Percentiles rank a stretch among this genome's conserved stretches.
These are phyloP conservation scores for Coemansia sp. DNA, from an alignment of 192 early-diverging fungal genomes.

Conservation along the genomic window DNA sequence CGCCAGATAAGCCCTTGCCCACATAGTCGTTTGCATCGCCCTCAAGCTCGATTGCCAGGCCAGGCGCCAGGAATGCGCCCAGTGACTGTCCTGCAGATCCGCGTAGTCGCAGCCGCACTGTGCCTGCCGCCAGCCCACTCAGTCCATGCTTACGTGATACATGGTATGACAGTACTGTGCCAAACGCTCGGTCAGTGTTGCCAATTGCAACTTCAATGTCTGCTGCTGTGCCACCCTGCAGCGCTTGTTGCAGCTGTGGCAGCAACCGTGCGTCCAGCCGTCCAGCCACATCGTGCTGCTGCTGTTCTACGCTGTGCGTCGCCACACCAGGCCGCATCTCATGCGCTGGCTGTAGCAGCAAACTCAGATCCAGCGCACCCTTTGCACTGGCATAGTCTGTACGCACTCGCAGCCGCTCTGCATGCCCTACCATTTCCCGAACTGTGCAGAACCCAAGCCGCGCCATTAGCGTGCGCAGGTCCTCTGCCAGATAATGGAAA, in stretches of 20 bases:
- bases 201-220: slow-evolving; percentile 65
- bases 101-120: slow-evolving; percentile 78
- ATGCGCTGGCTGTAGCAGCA: slow-evolving; percentile 85
- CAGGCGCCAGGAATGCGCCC: slow-evolving; percentile 89
- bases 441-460: slow-evolving; percentile 88
- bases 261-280: slow-evolving; percentile 87
- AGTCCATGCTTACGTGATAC: slow-evolving; percentile 77
- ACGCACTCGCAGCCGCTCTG: slow-evolving; percentile 81
- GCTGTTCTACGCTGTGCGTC: slow-evolving; percentile 75
- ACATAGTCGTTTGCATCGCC: slow-evolving; percentile 99
- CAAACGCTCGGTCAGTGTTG: slow-evolving; percentile 95
- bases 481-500: slow-evolving; percentile 97
- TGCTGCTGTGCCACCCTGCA: slow-evolving; percentile 58
- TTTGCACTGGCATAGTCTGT: slow-evolving; percentile 72
- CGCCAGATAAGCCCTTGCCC: slow-evolving; percentile 97
- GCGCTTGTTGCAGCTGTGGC: slow-evolving; percentile 72
- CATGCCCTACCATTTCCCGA: slow-evolving; percentile 93
- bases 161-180: slow-evolving; percentile 88
- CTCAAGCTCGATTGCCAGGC: slow-evolving; percentile 88
- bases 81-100: slow-evolving; percentile 97
- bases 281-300: slow-evolving; percentile 84
- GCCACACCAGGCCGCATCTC: slow-evolving; percentile 84
- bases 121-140: slow-evolving; percentile 78
- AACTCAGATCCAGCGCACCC: slow-evolving; percentile 79
- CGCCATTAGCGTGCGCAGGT: slow-evolving; percentile 90